Evolutionary conservation across 495 filamentous ascomycete genomes (phyloP), one percentile per base, ranked within the genome.

Genomic region (Astrothelium macrocarpum): DNA sequence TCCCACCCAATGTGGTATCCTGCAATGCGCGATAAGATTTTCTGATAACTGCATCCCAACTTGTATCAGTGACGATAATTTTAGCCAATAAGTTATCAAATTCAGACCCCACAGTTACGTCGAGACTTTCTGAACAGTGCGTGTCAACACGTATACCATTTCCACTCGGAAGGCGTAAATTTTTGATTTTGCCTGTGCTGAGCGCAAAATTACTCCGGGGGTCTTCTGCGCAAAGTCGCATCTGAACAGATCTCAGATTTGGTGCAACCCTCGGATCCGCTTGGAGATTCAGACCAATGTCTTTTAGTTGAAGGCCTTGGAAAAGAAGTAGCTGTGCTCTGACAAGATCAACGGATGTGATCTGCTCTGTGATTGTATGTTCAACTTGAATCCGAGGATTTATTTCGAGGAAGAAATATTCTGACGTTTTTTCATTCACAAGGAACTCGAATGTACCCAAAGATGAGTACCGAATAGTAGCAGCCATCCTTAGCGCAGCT

Each of bases 41-140:
- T 5, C 69, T 60, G 2, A 85, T 75, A 0, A 74, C 74, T 34
- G 77, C 78, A 23, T 79, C 68, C 80, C 82, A 85, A 12, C 63
- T 76, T 7, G 74, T 72, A 20, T 76, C 82, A 4, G 82, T 83
- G 59, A 87, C 74, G 53, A 87, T 82, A n/a, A 86, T 73, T 65
- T 87, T 87, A 12, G 82, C 83, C 0, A 87, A 66, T 0, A 87
- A 72, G 53, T 80, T 83, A 67, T 87, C 84, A 63, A 84, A 87
- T 32, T 85, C 78, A 0, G 82, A 72, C 11, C 80, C 79, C 2
- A 87, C 75, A 5, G 81, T 64, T 14, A 78, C 67, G 0, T 76
- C 60, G 12, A 74, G 74, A 25, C 71, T 71, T 53, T 71, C 65
- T 25, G 76, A 64, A 26, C 85, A 71, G 62, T 84, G 75, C 3